A percentile compares a stretch with the other conserved stretches of the same genome.
Conservation (phyloP, 2,329 filamentous ascomycete genomes). For the Pseudohalonectria lignicola region DNA sequence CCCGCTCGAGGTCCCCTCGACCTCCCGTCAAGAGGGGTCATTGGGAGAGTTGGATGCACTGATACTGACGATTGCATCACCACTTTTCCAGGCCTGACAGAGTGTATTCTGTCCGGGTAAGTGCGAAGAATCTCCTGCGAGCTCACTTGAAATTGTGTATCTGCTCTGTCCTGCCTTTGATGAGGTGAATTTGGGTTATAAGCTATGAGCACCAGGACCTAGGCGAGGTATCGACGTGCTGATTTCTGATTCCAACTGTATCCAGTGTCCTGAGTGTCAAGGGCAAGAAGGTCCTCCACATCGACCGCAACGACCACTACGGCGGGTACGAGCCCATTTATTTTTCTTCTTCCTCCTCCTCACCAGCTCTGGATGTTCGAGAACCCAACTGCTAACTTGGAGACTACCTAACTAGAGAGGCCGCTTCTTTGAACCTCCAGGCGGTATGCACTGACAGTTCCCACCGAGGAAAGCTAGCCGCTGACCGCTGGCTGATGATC, state of each 20-base stretch:
- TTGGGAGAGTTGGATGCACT: neutral
- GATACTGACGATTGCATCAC: neutral
- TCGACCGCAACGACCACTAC: conserved; percentile 97
- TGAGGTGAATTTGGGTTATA: too few species aligned
- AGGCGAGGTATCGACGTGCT: too few species aligned
- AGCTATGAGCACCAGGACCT: too few species aligned
- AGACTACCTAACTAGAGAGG: conserved; percentile 51
- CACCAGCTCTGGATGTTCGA: too few species aligned
- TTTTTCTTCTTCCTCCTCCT: conserved; percentile 17
- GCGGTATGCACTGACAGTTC: conserved; percentile 50
- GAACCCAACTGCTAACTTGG: neutral
- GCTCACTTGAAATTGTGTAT: too few species aligned
- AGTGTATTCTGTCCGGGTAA: conserved; percentile 98
- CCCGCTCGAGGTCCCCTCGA: too few species aligned
- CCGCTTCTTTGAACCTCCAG: conserved; percentile 94
- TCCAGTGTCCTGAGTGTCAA: conserved; percentile 88
- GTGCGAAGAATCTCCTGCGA: too few species aligned
- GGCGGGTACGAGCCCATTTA: conserved; percentile 67
- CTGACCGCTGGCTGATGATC: too few species aligned
- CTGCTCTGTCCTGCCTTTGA: too few species aligned
- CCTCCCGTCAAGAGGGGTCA: too few species aligned
- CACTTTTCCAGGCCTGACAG: conserved; percentile 64
- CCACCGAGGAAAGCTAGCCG: too few species aligned
- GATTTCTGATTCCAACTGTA: too few species aligned
- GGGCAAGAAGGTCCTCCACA: conserved; percentile 97